These are phyloP conservation scores for Cicer cuneatum DNA, from an alignment of 306 rosid species.

Conservation along the genomic window DNA sequence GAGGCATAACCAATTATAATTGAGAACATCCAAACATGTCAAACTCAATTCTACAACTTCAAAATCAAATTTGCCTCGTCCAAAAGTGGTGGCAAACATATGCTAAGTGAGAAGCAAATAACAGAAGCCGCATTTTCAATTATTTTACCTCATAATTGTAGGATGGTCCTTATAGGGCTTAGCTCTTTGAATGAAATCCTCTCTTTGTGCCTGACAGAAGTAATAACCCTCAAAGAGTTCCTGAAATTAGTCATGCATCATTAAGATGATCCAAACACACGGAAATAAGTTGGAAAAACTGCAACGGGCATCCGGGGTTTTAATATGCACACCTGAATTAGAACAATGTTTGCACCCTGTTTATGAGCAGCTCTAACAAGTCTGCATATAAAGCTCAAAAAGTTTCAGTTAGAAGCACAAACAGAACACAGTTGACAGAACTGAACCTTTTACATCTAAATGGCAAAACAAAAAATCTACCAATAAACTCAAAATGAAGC, in stretches of 20 bases:
- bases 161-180: conserved; percentile 86
- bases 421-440: neutral
- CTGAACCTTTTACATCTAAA: neutral
- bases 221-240: conserved; percentile 95
- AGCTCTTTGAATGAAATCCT: conserved; percentile 80
- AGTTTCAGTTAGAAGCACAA: neutral
- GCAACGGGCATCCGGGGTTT: conserved; percentile 13
- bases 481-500: conserved; percentile 29
- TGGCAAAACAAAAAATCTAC: neutral
- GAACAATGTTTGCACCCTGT: conserved; percentile 83
- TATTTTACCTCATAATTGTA: conserved; percentile 75
- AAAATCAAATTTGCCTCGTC: too few species aligned
- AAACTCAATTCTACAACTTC: too few species aligned
- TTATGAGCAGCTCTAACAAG: conserved; percentile 86
- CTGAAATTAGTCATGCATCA: conserved; percentile 53
- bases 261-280: conserved; percentile 33
- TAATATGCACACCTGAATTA: conserved; percentile 74
- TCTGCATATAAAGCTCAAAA: conserved; percentile 53
- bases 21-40: too few species aligned
- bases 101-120: conserved; percentile 24
- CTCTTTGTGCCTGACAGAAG: conserved; percentile 97
- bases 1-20: too few species aligned
- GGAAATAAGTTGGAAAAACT: conserved; percentile 5
- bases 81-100: too few species aligned
- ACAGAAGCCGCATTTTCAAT: conserved; percentile 30